Conservation (phyloP, 306 rosid genomes). For the Trichosanthes cucumerina region DNA sequence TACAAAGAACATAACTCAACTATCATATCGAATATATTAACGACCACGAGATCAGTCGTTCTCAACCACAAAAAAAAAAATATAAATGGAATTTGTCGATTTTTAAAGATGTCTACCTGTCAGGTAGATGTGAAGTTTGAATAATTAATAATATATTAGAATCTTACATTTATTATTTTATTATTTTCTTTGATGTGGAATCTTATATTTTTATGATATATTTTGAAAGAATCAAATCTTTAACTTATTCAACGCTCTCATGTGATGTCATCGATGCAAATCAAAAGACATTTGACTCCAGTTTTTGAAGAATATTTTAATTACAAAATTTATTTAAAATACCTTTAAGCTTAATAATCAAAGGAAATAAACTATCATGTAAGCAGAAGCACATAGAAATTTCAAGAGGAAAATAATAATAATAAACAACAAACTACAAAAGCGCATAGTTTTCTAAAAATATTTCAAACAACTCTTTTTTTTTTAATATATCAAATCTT, state of each 20-base stretch:
- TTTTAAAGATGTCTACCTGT: not conserved
- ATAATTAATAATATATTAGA: not conserved
- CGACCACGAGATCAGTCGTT: too few species aligned
- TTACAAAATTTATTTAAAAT: not conserved
- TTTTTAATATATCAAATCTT: too few species aligned
- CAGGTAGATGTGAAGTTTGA: not conserved
- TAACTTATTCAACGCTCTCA: not conserved
- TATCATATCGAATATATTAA: too few species aligned
- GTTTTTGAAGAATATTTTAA: not conserved
- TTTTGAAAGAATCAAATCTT: not conserved
- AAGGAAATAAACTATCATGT: not conserved
- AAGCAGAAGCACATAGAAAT: not conserved
- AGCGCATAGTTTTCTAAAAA: too few species aligned
- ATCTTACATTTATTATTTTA: not conserved
- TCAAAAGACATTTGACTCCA: not conserved
- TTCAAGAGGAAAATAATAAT: too few species aligned
- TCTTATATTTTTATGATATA: not conserved
- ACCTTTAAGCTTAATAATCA: not conserved
- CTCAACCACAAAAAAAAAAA: too few species aligned
- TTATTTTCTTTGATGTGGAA: not conserved
- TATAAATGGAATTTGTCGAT: too few species aligned
- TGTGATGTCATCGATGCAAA: not conserved
- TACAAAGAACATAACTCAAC: too few species aligned
- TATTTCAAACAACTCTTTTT: too few species aligned
- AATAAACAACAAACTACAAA: too few species aligned